Evolutionary conservation across 1,284 basidiomycete genomes (phyloP), one percentile per base, ranked within the genome.

Genomic region (Inonotus obliquus): DNA sequence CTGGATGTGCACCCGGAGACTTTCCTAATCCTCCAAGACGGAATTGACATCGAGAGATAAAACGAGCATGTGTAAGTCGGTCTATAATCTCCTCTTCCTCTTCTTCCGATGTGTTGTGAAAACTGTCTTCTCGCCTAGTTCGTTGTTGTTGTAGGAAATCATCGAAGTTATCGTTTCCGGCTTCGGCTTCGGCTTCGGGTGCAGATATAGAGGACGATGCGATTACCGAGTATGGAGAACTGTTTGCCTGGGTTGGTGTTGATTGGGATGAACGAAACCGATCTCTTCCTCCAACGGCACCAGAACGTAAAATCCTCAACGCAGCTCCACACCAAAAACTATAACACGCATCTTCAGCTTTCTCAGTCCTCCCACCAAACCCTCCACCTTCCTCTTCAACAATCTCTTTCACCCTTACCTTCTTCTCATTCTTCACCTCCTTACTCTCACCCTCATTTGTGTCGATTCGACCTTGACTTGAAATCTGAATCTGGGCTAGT

Each of bases 281-380:
- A n/a, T 11, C 49, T 29, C 7, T n/a, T 4, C 38, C 54, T 13
- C 21, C 54, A 41, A 61, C n/a, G 14, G 4, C 41, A 6, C 71
- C 73, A 0, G 77, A 81, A 3, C 79, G 86, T 6, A 59, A 29
- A 2, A 59, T 59, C 47, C 32, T 75, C 6, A 96, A 72, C 0
- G 90, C 81, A 4, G 86, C 94, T 1, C 91, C 89, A 67, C 91
- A 92, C 95, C 94, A 98, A 73, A 96, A 97, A 66, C 91, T 92
- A 73, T 98, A 98, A 72, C 94, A 98, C 0, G 94, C 91, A 69
- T 98, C 94, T 11, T 89, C 84, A 4, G 82, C 78, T 74, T 98
- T 98, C 62, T 86, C 87, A 1, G 92, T 93, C 13, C 94, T 81
- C 1, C 94, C 94, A 67, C 87, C 79, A 70, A 95, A 96, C 0